phyloP scores from a whole-genome alignment of 495 filamentous ascomycete species.

The Aspergillus affinis region DNA sequence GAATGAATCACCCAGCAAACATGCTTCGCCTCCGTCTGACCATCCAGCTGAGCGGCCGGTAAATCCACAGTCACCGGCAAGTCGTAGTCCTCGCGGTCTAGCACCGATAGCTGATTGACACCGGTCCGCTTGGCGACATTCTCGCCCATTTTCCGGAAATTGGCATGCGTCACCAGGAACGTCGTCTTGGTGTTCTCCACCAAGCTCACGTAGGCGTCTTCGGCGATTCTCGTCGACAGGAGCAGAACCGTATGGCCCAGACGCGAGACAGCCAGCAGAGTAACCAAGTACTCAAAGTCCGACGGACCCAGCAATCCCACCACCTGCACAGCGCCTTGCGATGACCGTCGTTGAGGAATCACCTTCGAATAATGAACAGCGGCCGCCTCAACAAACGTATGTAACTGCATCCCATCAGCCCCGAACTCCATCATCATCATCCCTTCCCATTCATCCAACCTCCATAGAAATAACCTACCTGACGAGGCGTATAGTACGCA shows the following conservation, averaged over 20 bases:
- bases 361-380: constrained; percentile 22
- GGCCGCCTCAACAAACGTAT: constrained; percentile 33
- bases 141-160: constrained; percentile 16
- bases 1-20: constrained; percentile 46
- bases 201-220: constrained; percentile 43
- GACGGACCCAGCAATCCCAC: constrained; percentile 44
- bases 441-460: background rate
- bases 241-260: constrained; percentile 49
- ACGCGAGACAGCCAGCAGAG: constrained; percentile 41
- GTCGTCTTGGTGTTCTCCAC: constrained; percentile 25
- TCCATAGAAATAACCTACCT: constrained; percentile 14
- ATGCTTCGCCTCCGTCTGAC: constrained; percentile 21
- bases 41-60: constrained; percentile 21
- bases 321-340: constrained; percentile 36
- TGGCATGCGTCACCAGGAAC: constrained; percentile 21
- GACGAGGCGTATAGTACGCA: constrained; percentile 33
- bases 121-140: constrained; percentile 17
- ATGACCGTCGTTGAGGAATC: constrained; percentile 24
- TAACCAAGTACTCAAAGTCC: constrained; percentile 44
- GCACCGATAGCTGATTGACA: constrained; percentile 13
- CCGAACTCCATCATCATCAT: background rate
- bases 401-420: constrained; percentile 19
- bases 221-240: constrained; percentile 44
- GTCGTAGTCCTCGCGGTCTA: constrained; percentile 11
- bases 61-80: constrained; percentile 1